phyloP scores from a whole-genome alignment of 306 rosid genomes.

The Cucurbita argyrosperma region DNA sequence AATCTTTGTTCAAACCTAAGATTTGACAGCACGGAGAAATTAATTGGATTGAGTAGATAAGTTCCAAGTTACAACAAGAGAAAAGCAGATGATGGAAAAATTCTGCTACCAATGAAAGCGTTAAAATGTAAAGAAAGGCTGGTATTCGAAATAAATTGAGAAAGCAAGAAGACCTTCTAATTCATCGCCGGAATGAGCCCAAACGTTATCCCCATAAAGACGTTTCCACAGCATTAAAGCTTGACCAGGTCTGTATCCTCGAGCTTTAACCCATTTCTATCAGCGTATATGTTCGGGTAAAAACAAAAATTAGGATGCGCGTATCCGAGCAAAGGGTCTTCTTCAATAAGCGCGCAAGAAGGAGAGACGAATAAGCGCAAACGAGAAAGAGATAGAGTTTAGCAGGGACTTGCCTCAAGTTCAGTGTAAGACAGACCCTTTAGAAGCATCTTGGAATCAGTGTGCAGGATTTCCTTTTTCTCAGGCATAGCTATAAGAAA shows the following conservation, averaged over 20 bases:
- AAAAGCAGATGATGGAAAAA: background rate
- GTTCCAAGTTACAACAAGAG: background rate
- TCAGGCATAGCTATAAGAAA: constrained; percentile 16
- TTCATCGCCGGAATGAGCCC: constrained; percentile 63
- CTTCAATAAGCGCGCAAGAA: background rate
- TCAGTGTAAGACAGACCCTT: constrained; percentile 71
- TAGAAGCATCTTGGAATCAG: constrained; percentile 37
- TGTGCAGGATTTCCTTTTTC: constrained; percentile 6
- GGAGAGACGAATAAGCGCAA: background rate
- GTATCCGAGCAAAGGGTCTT: background rate
- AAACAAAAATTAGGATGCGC: background rate
- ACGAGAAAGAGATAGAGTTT: background rate
- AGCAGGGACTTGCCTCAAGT: constrained; percentile 33
- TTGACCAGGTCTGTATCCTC: constrained; percentile 77
- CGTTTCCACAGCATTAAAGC: constrained; percentile 94
- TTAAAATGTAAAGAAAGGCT: background rate
- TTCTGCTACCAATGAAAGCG: background rate
- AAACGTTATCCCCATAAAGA: constrained; percentile 58
- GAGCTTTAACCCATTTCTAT: constrained; percentile 79
- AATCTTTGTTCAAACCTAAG: constrained; percentile 73
- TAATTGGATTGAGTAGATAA: background rate
- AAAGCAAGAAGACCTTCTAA: constrained; percentile 45
- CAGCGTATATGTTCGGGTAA: background rate
- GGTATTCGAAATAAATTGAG: background rate
- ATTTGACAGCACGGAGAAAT: background rate